phyloP scores from a whole-genome alignment of 257 asterid genomes.

The Solanum gracilifrons region DNA sequence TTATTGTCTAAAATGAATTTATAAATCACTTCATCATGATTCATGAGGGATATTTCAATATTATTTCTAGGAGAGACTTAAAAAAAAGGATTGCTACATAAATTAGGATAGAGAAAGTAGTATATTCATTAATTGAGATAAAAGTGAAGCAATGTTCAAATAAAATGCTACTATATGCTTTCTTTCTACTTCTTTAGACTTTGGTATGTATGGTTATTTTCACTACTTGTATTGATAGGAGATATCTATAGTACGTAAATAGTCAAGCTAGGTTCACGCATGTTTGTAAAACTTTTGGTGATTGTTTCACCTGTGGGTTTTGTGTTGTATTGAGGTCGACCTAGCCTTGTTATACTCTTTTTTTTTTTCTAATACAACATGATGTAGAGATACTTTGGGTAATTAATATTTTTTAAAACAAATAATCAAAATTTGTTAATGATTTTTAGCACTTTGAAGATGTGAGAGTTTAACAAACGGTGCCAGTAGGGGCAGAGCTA shows the following conservation, averaged over 20 bases:
- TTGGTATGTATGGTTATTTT: background rate
- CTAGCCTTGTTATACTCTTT: no score
- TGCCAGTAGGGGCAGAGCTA: no score
- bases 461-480: no score
- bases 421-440: no score
- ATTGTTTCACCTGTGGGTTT: no score
- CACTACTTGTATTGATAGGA: background rate
- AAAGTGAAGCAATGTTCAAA: background rate
- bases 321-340: background rate
- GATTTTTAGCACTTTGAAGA: no score
- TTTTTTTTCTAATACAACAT: no score
- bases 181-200: background rate
- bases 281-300: background rate
- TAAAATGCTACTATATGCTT: background rate
- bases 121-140: background rate
- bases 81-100: background rate
- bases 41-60: background rate
- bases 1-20: no score
- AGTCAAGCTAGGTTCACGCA: background rate
- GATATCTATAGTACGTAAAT: background rate
- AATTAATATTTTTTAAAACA: no score
- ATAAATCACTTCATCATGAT: background rate
- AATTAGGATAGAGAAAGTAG: background rate
- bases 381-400: no score
- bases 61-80: background rate